A percentile compares a stretch with the other conserved stretches of the same genome.
Conservation (phyloP, 2,329 filamentous ascomycete species). For the Plectosphaerella plurivora region DNA sequence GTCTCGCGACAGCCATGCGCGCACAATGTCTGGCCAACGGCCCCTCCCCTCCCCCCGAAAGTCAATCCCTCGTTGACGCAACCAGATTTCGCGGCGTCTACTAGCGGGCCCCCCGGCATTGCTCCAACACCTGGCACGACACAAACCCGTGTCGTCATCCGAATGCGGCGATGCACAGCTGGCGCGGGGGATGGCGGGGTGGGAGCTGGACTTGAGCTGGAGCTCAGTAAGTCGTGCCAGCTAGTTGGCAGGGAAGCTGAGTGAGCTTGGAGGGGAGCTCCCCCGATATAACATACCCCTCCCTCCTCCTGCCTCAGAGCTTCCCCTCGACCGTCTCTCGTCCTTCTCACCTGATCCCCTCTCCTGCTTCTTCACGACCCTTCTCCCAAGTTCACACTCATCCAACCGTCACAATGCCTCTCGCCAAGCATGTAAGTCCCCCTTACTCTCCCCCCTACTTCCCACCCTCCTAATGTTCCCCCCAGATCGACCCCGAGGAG, state of each 20-base stretch:
- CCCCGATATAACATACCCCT: background rate
- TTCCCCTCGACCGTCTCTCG: background rate
- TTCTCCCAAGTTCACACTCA: background rate
- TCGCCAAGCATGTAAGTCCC: conserved; percentile 9
- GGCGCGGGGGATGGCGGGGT: too few relatives aligned
- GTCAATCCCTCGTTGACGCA: background rate
- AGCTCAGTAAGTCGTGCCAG: background rate
- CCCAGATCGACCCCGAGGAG: conserved; percentile 49
- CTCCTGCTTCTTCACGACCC: conserved; percentile 15
- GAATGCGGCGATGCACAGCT: background rate
- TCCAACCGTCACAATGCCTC: conserved; percentile 7
- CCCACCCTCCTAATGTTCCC: background rate
- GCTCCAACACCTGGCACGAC: too few relatives aligned
- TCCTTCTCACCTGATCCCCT: background rate
- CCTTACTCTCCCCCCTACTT: background rate
- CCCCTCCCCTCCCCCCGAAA: background rate
- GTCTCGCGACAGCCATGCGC: background rate
- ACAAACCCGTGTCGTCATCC: background rate
- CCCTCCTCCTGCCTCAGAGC: background rate
- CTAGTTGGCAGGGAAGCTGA: background rate
- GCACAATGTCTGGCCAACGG: background rate
- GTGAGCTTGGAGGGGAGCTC: background rate
- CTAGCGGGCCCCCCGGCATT: background rate
- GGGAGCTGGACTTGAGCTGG: background rate
- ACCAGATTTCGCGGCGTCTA: background rate